These are phyloP conservation scores for Dryas octopetala DNA, from an alignment of 306 rosid genomes.

Conservation along the genomic window DNA sequence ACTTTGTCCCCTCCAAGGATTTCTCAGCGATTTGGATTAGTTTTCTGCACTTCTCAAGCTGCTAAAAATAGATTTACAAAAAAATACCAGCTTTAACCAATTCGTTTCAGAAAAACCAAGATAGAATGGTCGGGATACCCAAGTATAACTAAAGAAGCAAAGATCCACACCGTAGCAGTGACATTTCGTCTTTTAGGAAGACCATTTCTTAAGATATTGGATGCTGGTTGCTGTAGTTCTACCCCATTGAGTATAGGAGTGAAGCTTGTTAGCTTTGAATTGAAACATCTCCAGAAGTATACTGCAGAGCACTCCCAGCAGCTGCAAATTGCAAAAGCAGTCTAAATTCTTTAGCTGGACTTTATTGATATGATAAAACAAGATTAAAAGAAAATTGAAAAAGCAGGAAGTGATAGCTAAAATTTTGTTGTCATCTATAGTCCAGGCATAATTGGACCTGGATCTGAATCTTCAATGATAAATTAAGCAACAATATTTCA, in stretches of 20 bases:
- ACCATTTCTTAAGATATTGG: constrained; percentile 42
- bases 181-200: constrained; percentile 39
- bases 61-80: constrained; percentile 24
- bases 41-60: constrained; percentile 80
- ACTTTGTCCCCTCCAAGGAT: constrained; percentile 47
- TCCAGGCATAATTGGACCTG: constrained; percentile 17
- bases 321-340: constrained; percentile 43
- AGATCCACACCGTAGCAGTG: constrained; percentile 47
- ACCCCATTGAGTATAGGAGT: constrained; percentile 53
- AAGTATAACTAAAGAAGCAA: constrained; percentile 12
- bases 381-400: constrained; percentile 15
- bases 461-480: constrained; percentile 25
- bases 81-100: constrained; percentile 14
- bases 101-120: background rate
- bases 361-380: background rate
- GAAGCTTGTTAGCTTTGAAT: constrained; percentile 54
- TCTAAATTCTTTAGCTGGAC: background rate
- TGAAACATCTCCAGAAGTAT: constrained; percentile 67
- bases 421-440: background rate
- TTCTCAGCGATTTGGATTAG: constrained; percentile 63
- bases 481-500: constrained; percentile 19
- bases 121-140: constrained; percentile 6
- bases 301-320: constrained; percentile 64
- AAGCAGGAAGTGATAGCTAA: constrained; percentile 5
- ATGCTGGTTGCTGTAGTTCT: constrained; percentile 48